Percentiles rank a stretch among this genome's conserved stretches.
phyloP scores from a whole-genome alignment of 2,329 filamentous ascomycete species.

The Fusarium euwallaceae region DNA sequence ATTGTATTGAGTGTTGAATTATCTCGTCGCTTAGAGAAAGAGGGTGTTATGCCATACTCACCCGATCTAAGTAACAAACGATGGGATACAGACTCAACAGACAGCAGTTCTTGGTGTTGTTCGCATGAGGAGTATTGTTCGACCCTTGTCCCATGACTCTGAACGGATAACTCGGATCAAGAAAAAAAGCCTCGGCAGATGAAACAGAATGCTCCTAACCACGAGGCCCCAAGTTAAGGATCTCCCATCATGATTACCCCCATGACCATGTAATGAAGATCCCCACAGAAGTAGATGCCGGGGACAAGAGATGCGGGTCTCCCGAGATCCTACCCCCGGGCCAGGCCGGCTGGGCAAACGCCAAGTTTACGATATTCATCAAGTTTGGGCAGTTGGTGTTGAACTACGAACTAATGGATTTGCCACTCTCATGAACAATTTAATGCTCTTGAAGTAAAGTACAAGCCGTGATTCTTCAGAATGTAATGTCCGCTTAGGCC shows the following conservation, averaged over 20 bases:
- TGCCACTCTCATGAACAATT: background rate
- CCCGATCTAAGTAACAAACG: background rate
- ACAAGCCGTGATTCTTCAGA: background rate
- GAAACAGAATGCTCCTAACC: background rate
- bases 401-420: background rate
- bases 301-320: constrained; percentile 21
- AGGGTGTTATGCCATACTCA: background rate
- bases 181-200: background rate
- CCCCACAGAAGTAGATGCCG: background rate
- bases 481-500: background rate
- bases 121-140: background rate
- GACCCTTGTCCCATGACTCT: background rate
- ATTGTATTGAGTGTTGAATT: background rate
- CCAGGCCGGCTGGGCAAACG: constrained; percentile 36
- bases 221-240: background rate
- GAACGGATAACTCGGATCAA: background rate
- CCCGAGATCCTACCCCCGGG: constrained; percentile 20
- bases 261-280: background rate
- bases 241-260: background rate
- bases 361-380: background rate
- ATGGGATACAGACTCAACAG: background rate
- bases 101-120: background rate
- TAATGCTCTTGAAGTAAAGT: background rate
- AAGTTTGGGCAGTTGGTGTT: background rate
- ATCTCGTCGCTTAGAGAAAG: background rate